Evolutionary conservation across 2,329 filamentous ascomycete genomes (phyloP).

Genomic region (Tolypocladium endophyticum): DNA sequence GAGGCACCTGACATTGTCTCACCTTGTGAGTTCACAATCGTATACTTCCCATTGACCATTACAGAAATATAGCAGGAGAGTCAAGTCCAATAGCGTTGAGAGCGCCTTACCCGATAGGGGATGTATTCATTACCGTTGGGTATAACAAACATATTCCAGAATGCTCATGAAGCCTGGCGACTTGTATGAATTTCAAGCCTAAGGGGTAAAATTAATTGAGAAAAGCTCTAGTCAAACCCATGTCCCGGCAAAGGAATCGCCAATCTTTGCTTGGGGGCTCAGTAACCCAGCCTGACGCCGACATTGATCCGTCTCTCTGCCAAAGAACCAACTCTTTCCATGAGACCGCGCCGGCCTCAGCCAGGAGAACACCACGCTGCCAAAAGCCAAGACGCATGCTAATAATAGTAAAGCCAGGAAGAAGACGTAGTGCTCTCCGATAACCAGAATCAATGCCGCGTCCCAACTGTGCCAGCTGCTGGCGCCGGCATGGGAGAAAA

Average conservation of each 20-base stretch:
- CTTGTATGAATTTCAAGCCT: background rate
- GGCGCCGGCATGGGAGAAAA: slow-evolving; percentile 13
- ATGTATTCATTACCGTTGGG: no score
- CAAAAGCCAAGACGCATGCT: no score
- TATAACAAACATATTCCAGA: no score
- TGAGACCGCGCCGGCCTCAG: background rate
- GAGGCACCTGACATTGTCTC: no score
- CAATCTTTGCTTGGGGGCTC: background rate
- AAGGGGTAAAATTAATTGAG: background rate
- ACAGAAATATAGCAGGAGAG: no score
- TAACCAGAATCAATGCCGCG: background rate
- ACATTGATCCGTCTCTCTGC: background rate
- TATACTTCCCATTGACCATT: no score
- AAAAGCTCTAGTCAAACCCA: background rate
- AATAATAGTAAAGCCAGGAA: background rate
- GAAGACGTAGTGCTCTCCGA: background rate
- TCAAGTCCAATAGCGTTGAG: no score
- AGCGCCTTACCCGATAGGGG: no score
- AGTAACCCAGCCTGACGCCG: background rate
- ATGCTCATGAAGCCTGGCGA: background rate
- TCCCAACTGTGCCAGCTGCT: slow-evolving; percentile 13
- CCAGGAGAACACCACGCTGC: background rate
- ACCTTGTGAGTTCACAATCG: no score
- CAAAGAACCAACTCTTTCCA: background rate
- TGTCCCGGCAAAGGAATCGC: background rate